A percentile compares a stretch with the other conserved stretches of the same genome.
These are phyloP conservation scores for Eutrema salsugineum DNA, from an alignment of 441 rosid genomes.

Conservation along the genomic window DNA sequence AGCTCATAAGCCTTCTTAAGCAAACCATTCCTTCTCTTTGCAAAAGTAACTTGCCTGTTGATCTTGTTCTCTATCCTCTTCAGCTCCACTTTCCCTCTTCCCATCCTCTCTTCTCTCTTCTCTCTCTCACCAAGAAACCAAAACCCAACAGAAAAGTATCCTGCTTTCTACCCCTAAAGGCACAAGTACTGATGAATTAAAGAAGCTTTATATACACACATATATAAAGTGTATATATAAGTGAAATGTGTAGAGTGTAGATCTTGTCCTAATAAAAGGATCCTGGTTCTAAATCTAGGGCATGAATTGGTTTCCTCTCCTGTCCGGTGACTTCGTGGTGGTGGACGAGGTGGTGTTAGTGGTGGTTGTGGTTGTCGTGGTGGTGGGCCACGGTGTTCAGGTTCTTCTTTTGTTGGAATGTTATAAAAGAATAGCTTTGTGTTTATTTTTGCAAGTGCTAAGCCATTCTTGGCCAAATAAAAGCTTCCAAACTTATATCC, in stretches of 20 bases:
- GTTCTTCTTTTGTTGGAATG: conserved; percentile 28
- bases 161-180: not conserved
- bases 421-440: conserved; percentile 24
- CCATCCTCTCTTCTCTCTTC: conserved; percentile 68
- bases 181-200: not conserved
- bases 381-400: conserved; percentile 33
- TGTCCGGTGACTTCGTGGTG: conserved; percentile 17
- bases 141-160: conserved; percentile 17
- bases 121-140: conserved; percentile 36
- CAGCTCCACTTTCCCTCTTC: conserved; percentile 89
- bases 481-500: conserved; percentile 22
- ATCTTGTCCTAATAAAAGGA: conserved; percentile 22
- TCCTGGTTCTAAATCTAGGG: conserved; percentile 31
- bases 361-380: conserved; percentile 15
- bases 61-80: conserved; percentile 95
- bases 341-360: conserved; percentile 1
- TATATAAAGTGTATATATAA: not conserved
- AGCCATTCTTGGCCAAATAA: conserved; percentile 35
- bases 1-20: conserved; percentile 94
- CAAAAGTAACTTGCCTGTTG: conserved; percentile 83
- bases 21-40: conserved; percentile 89
- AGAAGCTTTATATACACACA: conserved; percentile 16
- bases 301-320: conserved; percentile 23
- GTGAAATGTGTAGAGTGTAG: not conserved
- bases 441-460: conserved; percentile 20